Percentiles rank a stretch among this genome's conserved stretches.
These are phyloP conservation scores for Sutorius australiensis DNA, from an alignment of 768 basidiomycete genomes.

Conservation along the genomic window DNA sequence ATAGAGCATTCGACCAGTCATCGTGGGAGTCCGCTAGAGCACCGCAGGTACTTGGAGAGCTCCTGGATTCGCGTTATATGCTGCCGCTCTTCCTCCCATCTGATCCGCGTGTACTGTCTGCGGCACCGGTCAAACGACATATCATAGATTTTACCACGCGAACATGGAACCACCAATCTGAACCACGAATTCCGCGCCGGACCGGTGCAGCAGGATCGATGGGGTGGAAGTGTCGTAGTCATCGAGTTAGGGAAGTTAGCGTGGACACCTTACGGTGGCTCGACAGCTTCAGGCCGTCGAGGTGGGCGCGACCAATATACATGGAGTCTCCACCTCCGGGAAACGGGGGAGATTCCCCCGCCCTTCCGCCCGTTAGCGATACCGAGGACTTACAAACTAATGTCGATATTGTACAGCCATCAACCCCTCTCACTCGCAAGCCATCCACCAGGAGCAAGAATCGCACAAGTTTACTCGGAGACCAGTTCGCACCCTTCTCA, in stretches of 20 bases:
- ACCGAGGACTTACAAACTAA: constrained; percentile 33
- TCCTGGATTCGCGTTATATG: constrained; percentile 92
- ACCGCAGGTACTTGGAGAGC: constrained; percentile 82
- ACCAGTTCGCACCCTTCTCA: constrained; percentile 23
- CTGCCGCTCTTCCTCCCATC: constrained; percentile 82
- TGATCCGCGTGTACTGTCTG: constrained; percentile 73
- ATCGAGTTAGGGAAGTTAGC: constrained; percentile 58
- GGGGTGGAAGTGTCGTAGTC: constrained; percentile 57
- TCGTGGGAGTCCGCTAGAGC: constrained; percentile 76
- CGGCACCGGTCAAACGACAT: constrained; percentile 48
- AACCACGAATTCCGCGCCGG: constrained; percentile 38
- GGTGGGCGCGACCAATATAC: constrained; percentile 48
- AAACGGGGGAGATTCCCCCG: constrained; percentile 21
- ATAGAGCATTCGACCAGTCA: constrained; percentile 57
- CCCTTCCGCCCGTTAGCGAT: constrained; percentile 33
- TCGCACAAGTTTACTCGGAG: constrained; percentile 42
- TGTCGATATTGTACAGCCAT: constrained; percentile 32
- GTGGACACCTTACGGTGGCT: constrained; percentile 63
- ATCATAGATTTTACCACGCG: constrained; percentile 18
- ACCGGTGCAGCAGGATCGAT: constrained; percentile 41
- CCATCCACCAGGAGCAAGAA: constrained; percentile 58
- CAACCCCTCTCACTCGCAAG: constrained; percentile 63
- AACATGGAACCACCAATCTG: constrained; percentile 19
- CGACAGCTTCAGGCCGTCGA: constrained; percentile 55
- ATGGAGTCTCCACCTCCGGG: constrained; percentile 36